Evolutionary conservation across 2,329 filamentous ascomycete genomes (phyloP), one percentile per base, ranked within the genome.

Genomic region (Parasarocladium wereldwijsianum): DNA sequence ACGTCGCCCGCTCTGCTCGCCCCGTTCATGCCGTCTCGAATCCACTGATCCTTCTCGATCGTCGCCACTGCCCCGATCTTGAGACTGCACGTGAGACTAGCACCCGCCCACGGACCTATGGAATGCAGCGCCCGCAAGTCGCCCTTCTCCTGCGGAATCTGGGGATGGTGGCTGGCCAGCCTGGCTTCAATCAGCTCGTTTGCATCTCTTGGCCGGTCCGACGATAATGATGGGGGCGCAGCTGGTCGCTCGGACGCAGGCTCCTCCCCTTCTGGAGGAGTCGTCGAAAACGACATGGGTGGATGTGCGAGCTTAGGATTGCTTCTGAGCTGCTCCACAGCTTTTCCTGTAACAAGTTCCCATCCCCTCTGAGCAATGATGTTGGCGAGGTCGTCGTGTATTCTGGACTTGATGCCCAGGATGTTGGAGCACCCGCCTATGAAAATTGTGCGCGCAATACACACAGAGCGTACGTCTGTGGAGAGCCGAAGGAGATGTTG

Each of bases 371-470:
- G 58, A 11, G 73, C 60, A 5, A 90, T 64, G 1, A 93, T 57
- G 1, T 57, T 53, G 4, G 67, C 64, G 1, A 96, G 55, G 42
- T 96, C 86, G 33, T 78, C 68, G 18, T 93, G 54, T 21, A 93
- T 65, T 16, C 87, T 72, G 15, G 66, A 63, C 39, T 82, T 84
- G 16, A 98, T 57, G 1, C 90, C 90, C 1, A 86, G 67, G 7
- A 94, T 73, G 16, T 68, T 68, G 5, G 84, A 74, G 27, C 79
- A 79, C 3, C 84, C 84, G 18, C 90, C 90, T 0, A 77, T 78
- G 44, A 98, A 80, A 11, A 93, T 62, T 26, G 96, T 80, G 22
- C 87, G 79, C 2, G 85, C 76, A 74, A 94, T 90, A 51, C 87
- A 94, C 4, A 77, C 56, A 1, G 80, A 76, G 15, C 90, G 74